Conservation (phyloP, 1,139 yeast species). For the Magnusiomyces tetraspermus region DNA sequence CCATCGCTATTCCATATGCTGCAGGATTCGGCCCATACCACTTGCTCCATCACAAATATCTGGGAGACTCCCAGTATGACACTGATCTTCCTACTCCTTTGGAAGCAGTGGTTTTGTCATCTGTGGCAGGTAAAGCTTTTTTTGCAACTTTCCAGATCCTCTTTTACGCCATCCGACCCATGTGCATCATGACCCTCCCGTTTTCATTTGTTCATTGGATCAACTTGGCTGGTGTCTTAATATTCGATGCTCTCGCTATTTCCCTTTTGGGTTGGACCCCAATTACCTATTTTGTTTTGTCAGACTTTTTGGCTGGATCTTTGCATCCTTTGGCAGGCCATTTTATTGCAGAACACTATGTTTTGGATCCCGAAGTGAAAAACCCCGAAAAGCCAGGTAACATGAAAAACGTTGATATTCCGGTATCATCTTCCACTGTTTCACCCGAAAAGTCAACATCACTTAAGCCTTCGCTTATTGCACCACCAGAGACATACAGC, state of each 20-base stretch:
- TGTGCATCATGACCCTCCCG: conserved; percentile 68
- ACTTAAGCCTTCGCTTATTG: conserved; percentile 11
- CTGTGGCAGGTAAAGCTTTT: conserved; percentile 76
- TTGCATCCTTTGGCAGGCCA: conserved; percentile 93
- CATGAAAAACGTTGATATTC: conserved; percentile 5
- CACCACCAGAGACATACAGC: conserved; percentile 71
- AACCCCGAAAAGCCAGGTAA: conserved; percentile 16
- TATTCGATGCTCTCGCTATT: conserved; percentile 50
- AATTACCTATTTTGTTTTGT: conserved; percentile 55
- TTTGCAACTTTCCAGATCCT: conserved; percentile 85
- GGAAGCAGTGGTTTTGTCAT: conserved; percentile 67
- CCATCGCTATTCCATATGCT: conserved; percentile 82
- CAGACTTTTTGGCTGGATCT: conserved; percentile 84
- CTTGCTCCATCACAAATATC: conserved; percentile 79
- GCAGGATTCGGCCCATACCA: conserved; percentile 92
- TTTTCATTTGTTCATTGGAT: conserved; percentile 66
- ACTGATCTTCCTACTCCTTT: conserved; percentile 77
- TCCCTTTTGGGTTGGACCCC: conserved; percentile 55
- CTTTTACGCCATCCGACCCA: conserved; percentile 83
- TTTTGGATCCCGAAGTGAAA: conserved; percentile 42
- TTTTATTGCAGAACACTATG: conserved; percentile 88
- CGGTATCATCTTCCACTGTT: not conserved
- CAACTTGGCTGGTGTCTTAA: conserved; percentile 53
- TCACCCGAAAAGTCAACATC: conserved; percentile 19
- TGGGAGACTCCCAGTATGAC: conserved; percentile 79